Evolutionary conservation across 495 filamentous ascomycete genomes (phyloP), one percentile per base, ranked within the genome.

Genomic region (Penicillium waksmanii): DNA sequence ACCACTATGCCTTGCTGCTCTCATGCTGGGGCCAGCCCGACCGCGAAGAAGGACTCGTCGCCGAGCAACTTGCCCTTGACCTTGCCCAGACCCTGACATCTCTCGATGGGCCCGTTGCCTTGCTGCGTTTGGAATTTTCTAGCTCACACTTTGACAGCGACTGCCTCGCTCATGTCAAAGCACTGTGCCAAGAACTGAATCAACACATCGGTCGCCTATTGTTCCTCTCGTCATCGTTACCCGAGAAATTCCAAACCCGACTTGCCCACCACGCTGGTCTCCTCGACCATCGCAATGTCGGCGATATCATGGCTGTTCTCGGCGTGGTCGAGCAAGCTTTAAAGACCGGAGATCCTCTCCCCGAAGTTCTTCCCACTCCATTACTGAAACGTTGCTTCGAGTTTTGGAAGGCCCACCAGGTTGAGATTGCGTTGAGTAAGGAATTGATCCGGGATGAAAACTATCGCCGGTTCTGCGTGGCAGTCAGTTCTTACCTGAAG

Each of bases 1-100:
- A 79, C 52, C 76, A 79, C 51, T 80, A 80, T 55, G 78, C 78
- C 15, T 64, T 80, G 2, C 67, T 80, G 18, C 64, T 80, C 8
- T 77, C 78, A 15, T 73, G 70, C 53, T 78, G 77, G 76, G 66
- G 64, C 27, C 67, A 70, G 17, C 56, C 62, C 3, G 64, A 65
- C 11, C 62, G 66, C 21, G 56, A 66, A 4, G 69, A 70, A 43
- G 70, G 72, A 15, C 52, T 61, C 12, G 42, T 66, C 15, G 72
- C 73, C 3, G 71, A 75, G 38, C 66, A 74, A 21, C 66, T 79
- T 8, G 67, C 72, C 2, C 61, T 79, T 5, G 56, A 72, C n/a
- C 51, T 77, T 1, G 68, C 72, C 25, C 66, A 76, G 23, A 59
- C 53, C 8, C 66, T 79, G 15, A 58, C 66, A 17, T 46, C 51